Percentiles rank a stretch among this genome's conserved stretches.
phyloP scores from a whole-genome alignment of 1,284 basidiomycete species.

The Ustilago lituana region DNA sequence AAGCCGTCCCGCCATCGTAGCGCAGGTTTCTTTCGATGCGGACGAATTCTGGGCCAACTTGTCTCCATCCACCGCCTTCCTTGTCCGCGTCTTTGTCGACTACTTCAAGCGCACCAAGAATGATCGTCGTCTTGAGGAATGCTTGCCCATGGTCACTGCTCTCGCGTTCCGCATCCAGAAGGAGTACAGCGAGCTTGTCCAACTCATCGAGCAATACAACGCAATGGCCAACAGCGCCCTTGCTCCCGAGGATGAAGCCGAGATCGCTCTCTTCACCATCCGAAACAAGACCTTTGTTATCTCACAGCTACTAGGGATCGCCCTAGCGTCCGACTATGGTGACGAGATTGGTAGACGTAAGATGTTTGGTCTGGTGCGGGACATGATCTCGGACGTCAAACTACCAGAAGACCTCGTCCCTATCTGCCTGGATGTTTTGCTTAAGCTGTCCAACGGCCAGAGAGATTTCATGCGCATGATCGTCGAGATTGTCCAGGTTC shows the following conservation, averaged over 20 bases:
- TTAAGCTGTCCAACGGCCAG: conserved; percentile 84
- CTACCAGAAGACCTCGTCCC: conserved; percentile 83
- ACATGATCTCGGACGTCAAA: conserved; percentile 76
- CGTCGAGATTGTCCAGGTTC: conserved; percentile 84
- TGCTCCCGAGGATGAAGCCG: conserved; percentile 41
- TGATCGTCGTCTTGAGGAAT: conserved; percentile 77
- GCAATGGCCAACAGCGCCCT: conserved; percentile 24
- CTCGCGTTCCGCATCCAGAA: conserved; percentile 87
- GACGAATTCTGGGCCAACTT: conserved; percentile 81
- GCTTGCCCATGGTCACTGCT: conserved; percentile 86
- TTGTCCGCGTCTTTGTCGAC: conserved; percentile 85
- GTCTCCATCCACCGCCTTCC: conserved; percentile 82
- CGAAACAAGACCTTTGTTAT: conserved; percentile 76
- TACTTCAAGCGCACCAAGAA: conserved; percentile 76
- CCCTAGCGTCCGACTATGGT: conserved; percentile 85
- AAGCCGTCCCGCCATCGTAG: conserved; percentile 73
- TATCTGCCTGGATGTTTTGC: conserved; percentile 84
- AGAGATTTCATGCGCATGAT: conserved; percentile 90
- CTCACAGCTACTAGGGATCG: conserved; percentile 81
- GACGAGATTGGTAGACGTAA: conserved; percentile 94
- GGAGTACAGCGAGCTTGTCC: conserved; percentile 65
- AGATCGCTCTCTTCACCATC: conserved; percentile 41
- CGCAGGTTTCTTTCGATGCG: conserved; percentile 72
- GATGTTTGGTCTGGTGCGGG: conserved; percentile 74
- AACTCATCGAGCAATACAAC: conserved; percentile 51